phyloP scores from a whole-genome alignment of 352 stramenopile genomes.

The Phytophthora pseudosyringae region DNA sequence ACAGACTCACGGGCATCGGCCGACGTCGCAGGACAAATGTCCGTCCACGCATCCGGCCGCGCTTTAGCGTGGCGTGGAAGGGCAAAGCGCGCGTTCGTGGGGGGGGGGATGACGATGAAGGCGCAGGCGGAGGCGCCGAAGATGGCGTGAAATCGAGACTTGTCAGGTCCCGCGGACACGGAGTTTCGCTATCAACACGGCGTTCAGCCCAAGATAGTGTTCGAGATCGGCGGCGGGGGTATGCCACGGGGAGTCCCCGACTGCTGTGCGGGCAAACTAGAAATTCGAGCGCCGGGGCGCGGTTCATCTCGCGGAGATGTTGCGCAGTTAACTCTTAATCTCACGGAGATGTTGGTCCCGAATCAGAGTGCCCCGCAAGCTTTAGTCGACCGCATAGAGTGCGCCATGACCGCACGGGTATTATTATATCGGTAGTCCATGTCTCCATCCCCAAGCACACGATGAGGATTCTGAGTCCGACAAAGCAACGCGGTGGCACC shows the following conservation, averaged over 20 bases:
- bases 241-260: not conserved
- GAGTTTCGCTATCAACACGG: conserved; percentile 18
- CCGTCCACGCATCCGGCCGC: not conserved
- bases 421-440: too few species aligned
- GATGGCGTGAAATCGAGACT: not conserved
- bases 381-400: too few species aligned
- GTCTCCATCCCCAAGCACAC: too few species aligned
- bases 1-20: not conserved
- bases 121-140: not conserved
- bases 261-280: not conserved
- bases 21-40: not conserved
- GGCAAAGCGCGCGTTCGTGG: not conserved
- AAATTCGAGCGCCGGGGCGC: not conserved
- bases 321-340: too few species aligned
- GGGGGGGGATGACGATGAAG: not conserved
- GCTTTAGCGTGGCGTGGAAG: not conserved
- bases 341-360: too few species aligned
- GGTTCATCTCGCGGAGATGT: too few species aligned
- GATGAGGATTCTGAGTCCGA: too few species aligned
- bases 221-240: conserved; percentile 8
- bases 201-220: conserved; percentile 10
- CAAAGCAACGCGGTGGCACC: too few species aligned
- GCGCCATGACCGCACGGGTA: too few species aligned
- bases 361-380: too few species aligned
- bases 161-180: conserved; percentile 2